These are phyloP conservation scores for Metschnikowia matae DNA, from an alignment of 805 yeast species.

Conservation along the genomic window DNA sequence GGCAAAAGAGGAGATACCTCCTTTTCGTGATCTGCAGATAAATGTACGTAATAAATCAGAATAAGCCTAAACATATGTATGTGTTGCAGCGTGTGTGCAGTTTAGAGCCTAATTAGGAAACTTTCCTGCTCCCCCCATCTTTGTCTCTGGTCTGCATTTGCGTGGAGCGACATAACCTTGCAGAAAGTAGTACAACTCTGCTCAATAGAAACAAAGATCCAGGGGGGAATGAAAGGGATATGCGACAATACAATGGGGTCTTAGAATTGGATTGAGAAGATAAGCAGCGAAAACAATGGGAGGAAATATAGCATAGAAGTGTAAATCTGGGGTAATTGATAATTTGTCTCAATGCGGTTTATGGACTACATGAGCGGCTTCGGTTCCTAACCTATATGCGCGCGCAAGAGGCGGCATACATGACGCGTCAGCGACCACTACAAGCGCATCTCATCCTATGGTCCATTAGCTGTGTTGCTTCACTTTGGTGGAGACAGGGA, in stretches of 20 bases:
- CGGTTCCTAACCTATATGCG: slow-evolving; percentile 1
- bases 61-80: slow-evolving; percentile 1
- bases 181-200: neutral
- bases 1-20: slow-evolving; percentile 12
- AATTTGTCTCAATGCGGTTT: slow-evolving; percentile 3
- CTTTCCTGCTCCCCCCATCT: neutral
- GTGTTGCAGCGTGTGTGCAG: neutral
- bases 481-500: neutral
- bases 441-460: slow-evolving; percentile 5
- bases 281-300: no score
- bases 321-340: slow-evolving; percentile 4
- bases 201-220: neutral
- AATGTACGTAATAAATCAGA: slow-evolving; percentile 5
- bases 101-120: neutral
- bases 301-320: neutral
- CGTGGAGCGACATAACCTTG: neutral
- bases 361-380: slow-evolving; percentile 1
- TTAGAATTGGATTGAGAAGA: neutral
- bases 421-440: slow-evolving; percentile 1
- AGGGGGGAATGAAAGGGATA: neutral
- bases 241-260: neutral
- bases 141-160: neutral
- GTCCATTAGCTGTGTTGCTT: neutral
- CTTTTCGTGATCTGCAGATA: neutral
- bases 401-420: neutral